Percentiles rank a stretch among this genome's conserved stretches.
phyloP scores from a whole-genome alignment of 441 rosid species.

The Gossypium gossypioides region DNA sequence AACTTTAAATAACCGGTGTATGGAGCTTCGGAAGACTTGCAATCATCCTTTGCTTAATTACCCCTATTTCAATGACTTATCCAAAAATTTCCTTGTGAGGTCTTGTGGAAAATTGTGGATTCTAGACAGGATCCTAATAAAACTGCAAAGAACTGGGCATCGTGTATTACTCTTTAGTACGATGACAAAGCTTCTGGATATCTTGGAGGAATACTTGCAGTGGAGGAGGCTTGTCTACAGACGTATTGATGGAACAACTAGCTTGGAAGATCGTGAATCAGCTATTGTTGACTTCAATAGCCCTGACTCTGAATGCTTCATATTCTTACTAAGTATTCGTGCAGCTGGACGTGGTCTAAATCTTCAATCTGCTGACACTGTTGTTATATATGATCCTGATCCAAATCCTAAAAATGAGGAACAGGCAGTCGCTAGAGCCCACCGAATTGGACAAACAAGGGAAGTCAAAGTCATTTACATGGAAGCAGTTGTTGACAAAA shows the following conservation, averaged over 20 bases:
- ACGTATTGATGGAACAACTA: slow-evolving; percentile 98
- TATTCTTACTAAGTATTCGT: slow-evolving; percentile 94
- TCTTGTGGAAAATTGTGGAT: slow-evolving; percentile 98
- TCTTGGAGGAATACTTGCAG: slow-evolving; percentile 92
- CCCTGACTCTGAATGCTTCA: slow-evolving; percentile 79
- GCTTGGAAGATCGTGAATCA: slow-evolving; percentile 98
- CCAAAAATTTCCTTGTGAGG: slow-evolving; percentile 85
- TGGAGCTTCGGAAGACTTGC: slow-evolving; percentile 97
- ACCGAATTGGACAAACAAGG: slow-evolving; percentile 94
- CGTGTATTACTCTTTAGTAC: slow-evolving; percentile 96
- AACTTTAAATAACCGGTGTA: slow-evolving; percentile 88
- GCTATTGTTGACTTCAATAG: slow-evolving; percentile 96
- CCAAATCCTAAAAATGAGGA: slow-evolving; percentile 99
- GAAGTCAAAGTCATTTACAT: slow-evolving; percentile 96
- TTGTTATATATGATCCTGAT: slow-evolving; percentile 96
- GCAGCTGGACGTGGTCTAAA: slow-evolving; percentile 99
- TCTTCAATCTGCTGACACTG: slow-evolving; percentile 98
- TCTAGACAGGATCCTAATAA: slow-evolving; percentile 86
- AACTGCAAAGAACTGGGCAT: slow-evolving; percentile 92
- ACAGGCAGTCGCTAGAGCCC: slow-evolving; percentile 99
- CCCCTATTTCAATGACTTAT: slow-evolving; percentile 73
- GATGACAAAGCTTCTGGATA: slow-evolving; percentile 98
- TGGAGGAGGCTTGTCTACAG: slow-evolving; percentile 89
- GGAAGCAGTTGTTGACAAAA: slow-evolving; percentile 97
- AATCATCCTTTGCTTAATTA: slow-evolving; percentile 97